A percentile compares a stretch with the other conserved stretches of the same genome.
These are phyloP conservation scores for Monosporascus ibericus DNA, from an alignment of 2,329 filamentous ascomycete genomes.

Conservation along the genomic window DNA sequence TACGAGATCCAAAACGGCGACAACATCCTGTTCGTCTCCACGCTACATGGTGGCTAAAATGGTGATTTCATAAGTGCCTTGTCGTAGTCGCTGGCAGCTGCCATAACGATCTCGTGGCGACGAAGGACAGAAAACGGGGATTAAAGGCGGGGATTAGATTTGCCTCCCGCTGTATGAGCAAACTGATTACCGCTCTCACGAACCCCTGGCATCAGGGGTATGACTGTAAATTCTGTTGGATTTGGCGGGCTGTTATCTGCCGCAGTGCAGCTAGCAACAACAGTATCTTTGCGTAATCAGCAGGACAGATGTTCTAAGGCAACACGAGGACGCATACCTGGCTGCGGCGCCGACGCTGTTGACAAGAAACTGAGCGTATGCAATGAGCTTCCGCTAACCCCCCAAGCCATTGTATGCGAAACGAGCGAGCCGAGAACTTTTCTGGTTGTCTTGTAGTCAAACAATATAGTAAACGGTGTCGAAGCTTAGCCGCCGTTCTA, in stretches of 20 bases:
- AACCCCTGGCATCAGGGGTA: background rate
- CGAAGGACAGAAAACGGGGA: background rate
- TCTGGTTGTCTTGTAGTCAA: background rate
- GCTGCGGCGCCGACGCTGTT: too few species aligned
- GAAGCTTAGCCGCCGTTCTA: background rate
- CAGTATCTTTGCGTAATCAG: background rate
- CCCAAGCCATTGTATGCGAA: too few species aligned
- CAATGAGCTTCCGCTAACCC: too few species aligned
- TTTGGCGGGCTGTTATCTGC: background rate
- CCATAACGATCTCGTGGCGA: background rate
- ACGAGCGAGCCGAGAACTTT: too few species aligned
- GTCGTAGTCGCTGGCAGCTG: background rate
- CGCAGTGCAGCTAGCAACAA: background rate
- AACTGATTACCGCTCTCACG: background rate
- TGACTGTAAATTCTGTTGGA: background rate
- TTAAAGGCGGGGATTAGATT: background rate
- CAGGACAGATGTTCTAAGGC: background rate
- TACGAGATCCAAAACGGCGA: too few species aligned
- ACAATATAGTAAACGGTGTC: background rate
- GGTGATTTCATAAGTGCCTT: slow-evolving; percentile 1
- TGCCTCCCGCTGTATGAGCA: background rate
- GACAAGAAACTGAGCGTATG: too few species aligned
- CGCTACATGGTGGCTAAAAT: slow-evolving; percentile 78
- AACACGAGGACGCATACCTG: too few species aligned
- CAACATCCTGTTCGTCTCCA: too few species aligned